These are phyloP conservation scores for Tremella yokohamensis DNA, from an alignment of 768 basidiomycete species.

Conservation along the genomic window DNA sequence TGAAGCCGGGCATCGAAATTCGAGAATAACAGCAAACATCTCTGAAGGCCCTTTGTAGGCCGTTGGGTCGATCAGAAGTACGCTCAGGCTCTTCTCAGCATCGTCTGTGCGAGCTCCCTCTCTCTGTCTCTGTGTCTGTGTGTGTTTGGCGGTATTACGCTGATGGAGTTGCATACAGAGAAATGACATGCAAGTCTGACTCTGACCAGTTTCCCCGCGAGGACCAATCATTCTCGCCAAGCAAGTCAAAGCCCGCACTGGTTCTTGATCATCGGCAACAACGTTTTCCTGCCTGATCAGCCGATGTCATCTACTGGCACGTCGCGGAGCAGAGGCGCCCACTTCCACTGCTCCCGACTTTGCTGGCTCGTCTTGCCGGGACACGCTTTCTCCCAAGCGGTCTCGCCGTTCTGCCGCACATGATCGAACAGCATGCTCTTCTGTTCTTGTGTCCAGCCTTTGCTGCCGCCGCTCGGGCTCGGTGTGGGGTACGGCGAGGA, in stretches of 20 bases:
- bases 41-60: too few species aligned
- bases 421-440: conserved; percentile 26
- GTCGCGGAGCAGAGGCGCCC: background rate
- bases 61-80: too few species aligned
- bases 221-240: too few species aligned
- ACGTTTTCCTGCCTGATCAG: conserved; percentile 13
- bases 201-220: background rate
- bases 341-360: conserved; percentile 33
- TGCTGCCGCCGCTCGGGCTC: too few species aligned
- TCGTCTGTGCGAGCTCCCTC: too few species aligned
- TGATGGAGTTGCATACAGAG: background rate
- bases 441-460: conserved; percentile 10
- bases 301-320: background rate
- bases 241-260: conserved; percentile 14
- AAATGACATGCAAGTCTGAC: background rate
- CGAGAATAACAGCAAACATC: too few species aligned
- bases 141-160: too few species aligned
- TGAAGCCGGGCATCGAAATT: conserved; percentile 47
- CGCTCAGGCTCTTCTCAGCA: too few species aligned
- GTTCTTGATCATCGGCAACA: conserved; percentile 29
- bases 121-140: too few species aligned
- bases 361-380: conserved; percentile 24
- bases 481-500: too few species aligned
- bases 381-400: conserved; percentile 23
- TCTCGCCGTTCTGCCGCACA: conserved; percentile 17